Percentiles rank a stretch among this genome's conserved stretches.
Evolutionary conservation across 495 filamentous ascomycete genomes (phyloP).

Genomic region (Talaromyces ruber): DNA sequence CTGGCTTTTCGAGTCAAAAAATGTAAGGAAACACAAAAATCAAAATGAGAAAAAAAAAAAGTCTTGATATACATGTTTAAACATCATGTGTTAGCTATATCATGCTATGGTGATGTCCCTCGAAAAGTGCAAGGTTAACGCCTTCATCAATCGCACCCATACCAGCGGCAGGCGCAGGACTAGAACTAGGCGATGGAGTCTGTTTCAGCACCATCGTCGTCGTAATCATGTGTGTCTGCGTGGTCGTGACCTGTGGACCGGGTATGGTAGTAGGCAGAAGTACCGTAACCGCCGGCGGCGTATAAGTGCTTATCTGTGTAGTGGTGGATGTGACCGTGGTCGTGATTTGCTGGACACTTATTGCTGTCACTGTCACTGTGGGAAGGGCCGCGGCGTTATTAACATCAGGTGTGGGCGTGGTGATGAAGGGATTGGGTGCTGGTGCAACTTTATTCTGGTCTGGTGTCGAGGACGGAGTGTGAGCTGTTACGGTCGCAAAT

Average conservation of each 20-base stretch:
- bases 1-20: background rate
- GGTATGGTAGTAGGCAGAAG: background rate
- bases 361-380: constrained; percentile 1
- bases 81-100: background rate
- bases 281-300: background rate
- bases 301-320: background rate
- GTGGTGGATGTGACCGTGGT: background rate
- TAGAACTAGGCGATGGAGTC: background rate
- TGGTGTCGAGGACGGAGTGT: background rate
- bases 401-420: background rate
- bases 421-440: background rate
- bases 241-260: background rate
- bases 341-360: background rate
- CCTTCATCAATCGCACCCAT: background rate
- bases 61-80: background rate
- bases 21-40: background rate
- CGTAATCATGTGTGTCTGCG: background rate
- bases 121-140: background rate
- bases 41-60: background rate
- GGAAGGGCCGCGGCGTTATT: background rate
- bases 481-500: background rate
- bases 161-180: background rate
- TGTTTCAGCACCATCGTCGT: background rate
- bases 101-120: background rate
- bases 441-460: background rate